Base-by-base conservation (phyloP, 495 filamentous ascomycete species). In the Xylaria scruposa region DNA sequence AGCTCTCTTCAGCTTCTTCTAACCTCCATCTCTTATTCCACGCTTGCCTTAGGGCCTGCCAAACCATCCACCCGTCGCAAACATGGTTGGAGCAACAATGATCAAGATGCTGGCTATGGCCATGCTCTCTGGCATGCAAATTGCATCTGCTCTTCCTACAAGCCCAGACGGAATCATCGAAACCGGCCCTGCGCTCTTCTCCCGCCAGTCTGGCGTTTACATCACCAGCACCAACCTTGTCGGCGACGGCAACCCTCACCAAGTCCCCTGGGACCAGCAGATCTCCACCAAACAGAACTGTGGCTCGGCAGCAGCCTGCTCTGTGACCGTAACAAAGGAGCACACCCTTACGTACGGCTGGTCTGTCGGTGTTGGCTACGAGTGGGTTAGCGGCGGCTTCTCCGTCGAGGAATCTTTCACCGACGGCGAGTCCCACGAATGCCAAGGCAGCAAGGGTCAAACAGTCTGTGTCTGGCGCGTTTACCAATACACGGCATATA, bases 241-340 rank as follows among this genome's bases (percentile, higher is more conserved):
- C 26, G 49, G 49, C 21, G 49, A 53, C 24, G 49, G 49, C 49
- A 53, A 53, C 49, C 49, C 49, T 53, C 49, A 53, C 49, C 49
- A 53, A 53, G 49, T 53, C 49, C 49, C 49, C n/a, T 53, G 49
- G 49, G 49, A 53, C 49, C 49, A 53, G 49, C 49, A 53, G 21
- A 3, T 53, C 49, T 24, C 49, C 49, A 24, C 7, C 12, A 53
- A 53, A 53, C 49, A 53, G 49, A 53, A 26, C 49, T 53, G 49
- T 13, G 49, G 49, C 49, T 24, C n/a, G 21, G 49, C 49, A 53
- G 2, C 49, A 53, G 49, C 49, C 49, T 53, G 49, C 49, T 21
- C 49, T 3, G 49, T 53, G n/a, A 53, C n/a, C 26, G 49, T 53
- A 53, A 26, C n/a, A 53, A 53, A 53, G 49, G 49, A 53, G 49